phyloP scores from a whole-genome alignment of 2,329 filamentous ascomycete species.

The Chrysoporthe austroafricana region DNA sequence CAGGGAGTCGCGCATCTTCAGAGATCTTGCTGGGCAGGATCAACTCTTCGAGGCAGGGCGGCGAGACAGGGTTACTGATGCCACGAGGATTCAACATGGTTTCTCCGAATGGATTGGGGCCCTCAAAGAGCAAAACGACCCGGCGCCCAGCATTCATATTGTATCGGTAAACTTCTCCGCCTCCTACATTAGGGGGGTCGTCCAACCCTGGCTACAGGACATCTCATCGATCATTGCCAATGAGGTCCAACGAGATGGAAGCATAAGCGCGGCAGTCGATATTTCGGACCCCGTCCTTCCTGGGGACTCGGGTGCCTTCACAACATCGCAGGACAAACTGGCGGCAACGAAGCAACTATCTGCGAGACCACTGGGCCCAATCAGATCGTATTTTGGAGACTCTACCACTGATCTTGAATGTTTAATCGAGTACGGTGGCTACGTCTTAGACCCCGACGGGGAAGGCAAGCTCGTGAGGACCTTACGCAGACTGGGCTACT shows the following conservation, averaged over 20 bases:
- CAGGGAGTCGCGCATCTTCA: slow-evolving; percentile 49
- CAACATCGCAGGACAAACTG: slow-evolving; percentile 46
- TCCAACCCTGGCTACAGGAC: slow-evolving; percentile 34
- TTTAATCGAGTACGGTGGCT: slow-evolving; percentile 48
- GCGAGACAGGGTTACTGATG: slow-evolving; percentile 39
- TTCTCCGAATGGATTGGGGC: slow-evolving; percentile 40
- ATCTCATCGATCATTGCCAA: slow-evolving; percentile 49
- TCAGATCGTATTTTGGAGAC: slow-evolving; percentile 58
- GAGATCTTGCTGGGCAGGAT: slow-evolving; percentile 38
- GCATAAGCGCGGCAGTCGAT: slow-evolving; percentile 4
- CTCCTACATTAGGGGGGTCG: slow-evolving; percentile 35
- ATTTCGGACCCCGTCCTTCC: background rate
- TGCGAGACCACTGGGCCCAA: slow-evolving; percentile 35
- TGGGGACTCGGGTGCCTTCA: slow-evolving; percentile 33
- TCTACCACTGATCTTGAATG: slow-evolving; percentile 61
- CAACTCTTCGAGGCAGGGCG: slow-evolving; percentile 45
- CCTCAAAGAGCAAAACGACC: background rate
- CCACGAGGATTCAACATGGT: slow-evolving; percentile 44
- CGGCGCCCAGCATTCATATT: slow-evolving; percentile 39
- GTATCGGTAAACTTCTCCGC: slow-evolving; percentile 50
- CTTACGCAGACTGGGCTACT: slow-evolving; percentile 43
- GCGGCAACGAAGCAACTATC: slow-evolving; percentile 38
- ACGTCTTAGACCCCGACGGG: slow-evolving; percentile 49
- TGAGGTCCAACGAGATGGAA: slow-evolving; percentile 37
- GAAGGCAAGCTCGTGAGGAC: slow-evolving; percentile 41